Evolutionary conservation across 2,329 filamentous ascomycete species (phyloP).

Genomic region (Scedosporium minutisporum): DNA sequence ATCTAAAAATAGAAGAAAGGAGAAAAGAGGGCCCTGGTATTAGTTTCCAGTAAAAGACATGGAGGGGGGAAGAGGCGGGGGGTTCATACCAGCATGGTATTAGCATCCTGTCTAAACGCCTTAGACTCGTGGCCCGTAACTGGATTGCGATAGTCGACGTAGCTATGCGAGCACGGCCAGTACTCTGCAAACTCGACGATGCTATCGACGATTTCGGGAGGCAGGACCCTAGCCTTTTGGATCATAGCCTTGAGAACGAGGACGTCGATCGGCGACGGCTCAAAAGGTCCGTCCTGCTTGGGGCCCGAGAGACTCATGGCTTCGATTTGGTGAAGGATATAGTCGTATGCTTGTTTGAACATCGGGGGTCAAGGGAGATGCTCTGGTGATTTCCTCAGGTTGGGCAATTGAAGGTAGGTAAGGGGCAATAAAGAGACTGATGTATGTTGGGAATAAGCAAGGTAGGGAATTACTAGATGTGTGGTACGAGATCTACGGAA

Average conservation of each 20-base stretch:
- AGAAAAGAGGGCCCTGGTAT: background rate
- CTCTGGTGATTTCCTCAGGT: background rate
- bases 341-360: background rate
- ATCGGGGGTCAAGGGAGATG: background rate
- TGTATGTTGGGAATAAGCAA: background rate
- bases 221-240: conserved; percentile 31
- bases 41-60: too few relatives aligned
- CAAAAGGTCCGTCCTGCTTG: conserved; percentile 17
- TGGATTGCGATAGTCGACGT: conserved; percentile 17
- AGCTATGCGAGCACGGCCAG: conserved; percentile 41
- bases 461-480: too few relatives aligned
- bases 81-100: conserved; percentile 1
- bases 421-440: background rate
- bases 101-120: background rate
- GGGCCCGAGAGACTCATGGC: background rate
- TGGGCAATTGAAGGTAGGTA: background rate
- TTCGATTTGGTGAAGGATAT: background rate
- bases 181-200: conserved; percentile 54
- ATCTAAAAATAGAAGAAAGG: conserved; percentile 18
- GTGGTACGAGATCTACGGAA: too few relatives aligned
- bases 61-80: background rate
- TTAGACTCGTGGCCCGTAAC: background rate
- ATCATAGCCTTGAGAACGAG: conserved; percentile 38
- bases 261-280: conserved; percentile 39
- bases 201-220: conserved; percentile 43